A percentile compares a stretch with the other conserved stretches of the same genome.
phyloP scores from a whole-genome alignment of 2,329 filamentous ascomycete species.

The Chaetomiaceae sp. region DNA sequence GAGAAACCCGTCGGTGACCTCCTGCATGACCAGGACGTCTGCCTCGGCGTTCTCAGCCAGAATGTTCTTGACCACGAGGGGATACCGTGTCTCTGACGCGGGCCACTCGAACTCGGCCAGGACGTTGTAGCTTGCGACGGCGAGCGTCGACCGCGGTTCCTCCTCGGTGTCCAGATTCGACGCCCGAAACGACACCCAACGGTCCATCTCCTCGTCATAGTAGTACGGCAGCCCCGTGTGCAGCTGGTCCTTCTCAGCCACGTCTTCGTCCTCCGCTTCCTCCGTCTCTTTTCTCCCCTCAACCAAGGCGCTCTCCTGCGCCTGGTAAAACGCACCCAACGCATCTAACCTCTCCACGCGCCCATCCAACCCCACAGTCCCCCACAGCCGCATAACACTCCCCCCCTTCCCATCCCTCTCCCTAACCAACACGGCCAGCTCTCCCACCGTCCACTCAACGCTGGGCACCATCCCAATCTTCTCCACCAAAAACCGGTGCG shows the following conservation, averaged over 20 bases:
- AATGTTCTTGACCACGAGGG: slow-evolving; percentile 41
- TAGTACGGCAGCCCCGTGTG: slow-evolving; percentile 14
- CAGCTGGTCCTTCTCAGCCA: slow-evolving; percentile 15
- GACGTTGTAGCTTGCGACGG: slow-evolving; percentile 49
- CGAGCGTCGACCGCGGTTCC: slow-evolving; percentile 22
- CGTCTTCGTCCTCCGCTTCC: not conserved
- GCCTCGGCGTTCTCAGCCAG: slow-evolving; percentile 38
- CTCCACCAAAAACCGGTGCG: slow-evolving; percentile 47
- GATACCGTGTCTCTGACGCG: slow-evolving; percentile 38
- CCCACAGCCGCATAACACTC: slow-evolving; percentile 53
- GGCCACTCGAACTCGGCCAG: slow-evolving; percentile 48
- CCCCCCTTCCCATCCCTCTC: slow-evolving; percentile 31
- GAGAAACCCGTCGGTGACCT: slow-evolving; percentile 61
- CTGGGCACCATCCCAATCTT: slow-evolving; percentile 47
- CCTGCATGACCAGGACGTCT: slow-evolving; percentile 53
- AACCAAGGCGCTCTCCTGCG: not conserved
- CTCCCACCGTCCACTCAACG: slow-evolving; percentile 43
- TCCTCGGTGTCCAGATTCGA: not conserved
- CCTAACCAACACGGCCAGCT: slow-evolving; percentile 50
- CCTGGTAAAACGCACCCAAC: slow-evolving; percentile 23
- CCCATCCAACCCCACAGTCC: slow-evolving; percentile 38
- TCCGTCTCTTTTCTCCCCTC: not conserved
- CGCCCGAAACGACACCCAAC: slow-evolving; percentile 19
- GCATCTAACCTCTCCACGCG: slow-evolving; percentile 24
- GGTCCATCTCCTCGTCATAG: slow-evolving; percentile 21